A percentile compares a stretch with the other conserved stretches of the same genome.
Conservation (phyloP, 176 grass and related monocot genomes). For the Phoenix roebelenii region DNA sequence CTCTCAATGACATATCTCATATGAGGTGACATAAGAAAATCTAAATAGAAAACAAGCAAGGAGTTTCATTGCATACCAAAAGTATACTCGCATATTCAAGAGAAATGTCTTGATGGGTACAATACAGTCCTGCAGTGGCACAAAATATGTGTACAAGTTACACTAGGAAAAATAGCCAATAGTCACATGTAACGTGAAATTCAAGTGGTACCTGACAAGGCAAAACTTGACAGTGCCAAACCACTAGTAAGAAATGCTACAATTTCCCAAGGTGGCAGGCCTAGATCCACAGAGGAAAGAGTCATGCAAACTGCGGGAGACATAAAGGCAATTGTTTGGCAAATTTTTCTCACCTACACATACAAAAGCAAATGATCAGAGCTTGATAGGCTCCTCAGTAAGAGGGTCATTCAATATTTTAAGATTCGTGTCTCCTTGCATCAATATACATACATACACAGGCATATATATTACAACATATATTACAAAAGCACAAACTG, state of each 20-base stretch:
- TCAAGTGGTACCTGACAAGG: constrained; percentile 64
- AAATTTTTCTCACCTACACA: constrained; percentile 92
- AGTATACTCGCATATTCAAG: constrained; percentile 97
- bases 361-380: constrained; percentile 18
- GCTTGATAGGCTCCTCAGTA: too few relatives aligned
- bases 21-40: background rate
- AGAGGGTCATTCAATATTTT: too few relatives aligned
- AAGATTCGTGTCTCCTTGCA: too few relatives aligned
- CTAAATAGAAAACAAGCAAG: background rate
- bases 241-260: constrained; percentile 78
- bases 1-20: background rate
- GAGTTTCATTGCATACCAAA: constrained; percentile 42
- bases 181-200: constrained; percentile 4
- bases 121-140: constrained; percentile 63
- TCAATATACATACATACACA: too few relatives aligned
- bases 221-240: constrained; percentile 85
- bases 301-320: constrained; percentile 90
- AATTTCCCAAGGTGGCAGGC: constrained; percentile 77
- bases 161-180: constrained; percentile 12
- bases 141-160: too few relatives aligned
- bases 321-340: constrained; percentile 95
- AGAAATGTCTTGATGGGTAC: constrained; percentile 98
- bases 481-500: too few relatives aligned
- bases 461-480: too few relatives aligned
- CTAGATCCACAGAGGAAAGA: constrained; percentile 92